Evolutionary conservation across 1,284 basidiomycete genomes (phyloP).

Genomic region (Volvariella volvacea): DNA sequence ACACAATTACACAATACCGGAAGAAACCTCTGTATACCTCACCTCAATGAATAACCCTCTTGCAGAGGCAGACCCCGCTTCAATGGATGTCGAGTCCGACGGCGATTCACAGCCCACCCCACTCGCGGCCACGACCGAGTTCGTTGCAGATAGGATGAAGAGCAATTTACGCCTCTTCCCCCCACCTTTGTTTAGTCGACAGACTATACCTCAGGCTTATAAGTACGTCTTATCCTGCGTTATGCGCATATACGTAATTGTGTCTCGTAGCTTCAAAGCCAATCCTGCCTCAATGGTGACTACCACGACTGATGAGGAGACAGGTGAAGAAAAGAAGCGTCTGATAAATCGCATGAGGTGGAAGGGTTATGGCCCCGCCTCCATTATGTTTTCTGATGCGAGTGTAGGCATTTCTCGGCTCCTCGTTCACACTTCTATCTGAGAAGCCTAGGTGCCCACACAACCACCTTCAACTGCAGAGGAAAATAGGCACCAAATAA

Average conservation of each 20-base stretch:
- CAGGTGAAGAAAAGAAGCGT: conserved; percentile 75
- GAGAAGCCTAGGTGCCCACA: conserved; percentile 48
- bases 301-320: conserved; percentile 60
- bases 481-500: conserved; percentile 48
- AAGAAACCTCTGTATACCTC: conserved; percentile 59
- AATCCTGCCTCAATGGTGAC: conserved; percentile 68
- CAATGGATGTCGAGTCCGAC: conserved; percentile 21
- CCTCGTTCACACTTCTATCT: background rate
- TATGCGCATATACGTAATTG: background rate
- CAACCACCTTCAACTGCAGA: conserved; percentile 56
- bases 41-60: conserved; percentile 17
- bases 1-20: conserved; percentile 57
- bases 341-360: conserved; percentile 75
- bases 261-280: conserved; percentile 56
- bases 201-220: conserved; percentile 71
- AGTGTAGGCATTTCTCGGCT: conserved; percentile 29
- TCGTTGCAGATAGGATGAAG: conserved; percentile 15
- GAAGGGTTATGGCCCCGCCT: conserved; percentile 69
- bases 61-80: background rate
- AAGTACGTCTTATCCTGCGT: conserved; percentile 40
- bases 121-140: conserved; percentile 23
- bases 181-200: conserved; percentile 79
- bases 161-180: conserved; percentile 72
- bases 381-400: conserved; percentile 61
- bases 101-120: conserved; percentile 27